Evolutionary conservation across 495 filamentous ascomycete genomes (phyloP).

Genomic region (Hypoxylon subgilvum): DNA sequence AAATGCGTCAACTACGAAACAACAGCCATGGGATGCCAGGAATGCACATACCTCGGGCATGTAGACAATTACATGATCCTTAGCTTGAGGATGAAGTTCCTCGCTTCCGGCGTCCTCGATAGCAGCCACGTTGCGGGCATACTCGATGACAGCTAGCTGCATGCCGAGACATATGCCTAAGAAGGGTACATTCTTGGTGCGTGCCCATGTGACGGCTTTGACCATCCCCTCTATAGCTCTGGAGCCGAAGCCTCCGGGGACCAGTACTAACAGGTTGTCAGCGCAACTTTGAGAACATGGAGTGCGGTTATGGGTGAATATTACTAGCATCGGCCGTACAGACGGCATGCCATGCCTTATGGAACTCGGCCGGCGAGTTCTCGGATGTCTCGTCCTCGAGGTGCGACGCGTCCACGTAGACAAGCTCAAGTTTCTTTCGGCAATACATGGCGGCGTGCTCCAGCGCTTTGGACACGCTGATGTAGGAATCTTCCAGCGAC

Average conservation of each 20-base stretch:
- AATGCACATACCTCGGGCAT: constrained; percentile 74
- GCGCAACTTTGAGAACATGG: not conserved
- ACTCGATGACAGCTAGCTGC: constrained; percentile 93
- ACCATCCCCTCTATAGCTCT: constrained; percentile 91
- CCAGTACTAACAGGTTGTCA: constrained; percentile 38
- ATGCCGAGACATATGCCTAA: constrained; percentile 94
- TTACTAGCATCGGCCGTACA: not conserved
- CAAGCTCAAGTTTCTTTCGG: constrained; percentile 75
- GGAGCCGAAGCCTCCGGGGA: constrained; percentile 84
- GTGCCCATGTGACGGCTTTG: constrained; percentile 78
- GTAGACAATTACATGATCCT: constrained; percentile 74
- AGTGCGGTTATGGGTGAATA: not conserved
- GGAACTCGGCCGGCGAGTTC: constrained; percentile 71
- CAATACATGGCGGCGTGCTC: constrained; percentile 93
- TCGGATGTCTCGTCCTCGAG: constrained; percentile 69
- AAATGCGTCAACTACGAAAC: not conserved
- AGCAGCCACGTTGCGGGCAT: constrained; percentile 73
- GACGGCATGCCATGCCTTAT: constrained; percentile 76
- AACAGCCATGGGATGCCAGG: not conserved
- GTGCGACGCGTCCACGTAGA: constrained; percentile 83
- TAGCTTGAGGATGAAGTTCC: constrained; percentile 65
- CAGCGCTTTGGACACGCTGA: constrained; percentile 79
- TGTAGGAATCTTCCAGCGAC: constrained; percentile 76
- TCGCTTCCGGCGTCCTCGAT: constrained; percentile 65
- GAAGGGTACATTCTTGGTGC: constrained; percentile 79